Evolutionary conservation across 2,329 filamentous ascomycete species (phyloP).

Genomic region (Trichoderma polysporum): DNA sequence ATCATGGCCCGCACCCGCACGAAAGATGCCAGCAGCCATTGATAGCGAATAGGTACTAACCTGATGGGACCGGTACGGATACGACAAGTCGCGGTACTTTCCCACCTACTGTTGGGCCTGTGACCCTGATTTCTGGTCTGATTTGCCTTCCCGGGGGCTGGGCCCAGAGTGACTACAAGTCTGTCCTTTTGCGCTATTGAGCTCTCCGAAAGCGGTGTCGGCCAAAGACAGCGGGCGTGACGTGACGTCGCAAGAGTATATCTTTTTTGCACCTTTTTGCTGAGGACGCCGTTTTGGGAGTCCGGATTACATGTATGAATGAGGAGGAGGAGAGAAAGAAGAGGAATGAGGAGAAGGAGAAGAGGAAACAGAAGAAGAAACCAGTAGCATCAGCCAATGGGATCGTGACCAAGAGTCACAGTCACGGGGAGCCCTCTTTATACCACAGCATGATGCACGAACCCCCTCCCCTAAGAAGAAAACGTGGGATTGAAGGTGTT

Average conservation of each 20-base stretch:
- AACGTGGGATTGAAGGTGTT: background rate
- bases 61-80: background rate
- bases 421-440: background rate
- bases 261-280: background rate
- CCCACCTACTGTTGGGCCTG: background rate
- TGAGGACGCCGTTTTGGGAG: background rate
- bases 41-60: background rate
- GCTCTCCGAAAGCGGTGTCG: constrained; percentile 4
- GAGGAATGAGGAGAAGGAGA: background rate
- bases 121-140: background rate
- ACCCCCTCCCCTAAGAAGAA: background rate
- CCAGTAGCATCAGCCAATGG: background rate
- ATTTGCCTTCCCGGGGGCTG: background rate
- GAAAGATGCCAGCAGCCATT: background rate
- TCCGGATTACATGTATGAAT: background rate
- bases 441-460: background rate
- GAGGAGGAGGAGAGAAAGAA: background rate
- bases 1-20: background rate
- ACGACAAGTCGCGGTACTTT: background rate
- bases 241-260: background rate
- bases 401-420: background rate
- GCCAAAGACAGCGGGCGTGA: background rate
- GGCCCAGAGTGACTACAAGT: background rate
- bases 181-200: background rate
- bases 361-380: background rate